phyloP scores from a whole-genome alignment of 2,329 filamentous ascomycete species.

The Fusarium sp. region DNA sequence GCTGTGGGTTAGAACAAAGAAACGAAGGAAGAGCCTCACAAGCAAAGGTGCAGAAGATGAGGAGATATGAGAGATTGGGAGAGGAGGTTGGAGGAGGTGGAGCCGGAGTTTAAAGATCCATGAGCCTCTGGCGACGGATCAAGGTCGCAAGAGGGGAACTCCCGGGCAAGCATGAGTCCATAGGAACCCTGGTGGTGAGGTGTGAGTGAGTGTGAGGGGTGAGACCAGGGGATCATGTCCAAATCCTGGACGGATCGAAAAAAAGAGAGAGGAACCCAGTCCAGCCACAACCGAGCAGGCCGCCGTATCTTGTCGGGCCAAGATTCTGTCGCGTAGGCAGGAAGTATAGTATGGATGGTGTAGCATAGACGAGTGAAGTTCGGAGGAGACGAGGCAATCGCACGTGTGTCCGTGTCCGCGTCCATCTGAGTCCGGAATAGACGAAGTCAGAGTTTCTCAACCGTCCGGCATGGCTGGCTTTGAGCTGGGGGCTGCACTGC shows the following conservation, averaged over 20 bases:
- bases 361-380: background rate
- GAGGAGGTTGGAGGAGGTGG: constrained; percentile 42
- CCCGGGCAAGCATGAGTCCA: constrained; percentile 22
- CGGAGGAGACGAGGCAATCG: constrained; percentile 13
- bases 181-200: constrained; percentile 34
- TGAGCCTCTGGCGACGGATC: constrained; percentile 34
- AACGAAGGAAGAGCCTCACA: constrained; percentile 1
- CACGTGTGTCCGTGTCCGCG: constrained; percentile 10
- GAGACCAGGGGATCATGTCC: constrained; percentile 34
- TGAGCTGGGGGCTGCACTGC: background rate
- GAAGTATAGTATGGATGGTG: constrained; percentile 1
- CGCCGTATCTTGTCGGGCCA: constrained; percentile 15
- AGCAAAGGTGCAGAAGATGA: constrained; percentile 12
- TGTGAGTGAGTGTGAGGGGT: constrained; percentile 34
- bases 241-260: constrained; percentile 28
- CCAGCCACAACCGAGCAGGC: constrained; percentile 30
- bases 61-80: constrained; percentile 29
- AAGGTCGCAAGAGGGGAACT: constrained; percentile 36
- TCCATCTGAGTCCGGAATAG: constrained; percentile 17
- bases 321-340: constrained; percentile 4
- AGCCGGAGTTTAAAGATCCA: constrained; percentile 43
- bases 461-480: constrained; percentile 1
- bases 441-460: constrained; percentile 34
- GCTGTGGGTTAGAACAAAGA: background rate
- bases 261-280: constrained; percentile 4